Evolutionary conservation across 2,329 filamentous ascomycete species (phyloP).

Genomic region (Rosellinia necatrix): DNA sequence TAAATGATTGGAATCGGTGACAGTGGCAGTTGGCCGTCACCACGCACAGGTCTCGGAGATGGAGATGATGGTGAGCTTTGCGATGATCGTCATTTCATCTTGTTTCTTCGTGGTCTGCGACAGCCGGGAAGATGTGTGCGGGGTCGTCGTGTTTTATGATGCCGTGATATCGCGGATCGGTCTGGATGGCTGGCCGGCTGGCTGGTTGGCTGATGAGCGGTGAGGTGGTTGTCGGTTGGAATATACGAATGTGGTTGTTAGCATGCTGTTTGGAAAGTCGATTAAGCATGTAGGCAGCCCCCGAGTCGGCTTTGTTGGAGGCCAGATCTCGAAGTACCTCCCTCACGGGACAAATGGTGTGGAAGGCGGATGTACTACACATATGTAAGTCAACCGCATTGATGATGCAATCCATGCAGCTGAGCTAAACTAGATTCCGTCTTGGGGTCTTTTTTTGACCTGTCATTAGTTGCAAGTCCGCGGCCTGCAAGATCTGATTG

Average conservation of each 20-base stretch:
- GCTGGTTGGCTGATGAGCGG: neutral
- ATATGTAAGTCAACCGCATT: too few relatives aligned
- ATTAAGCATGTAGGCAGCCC: neutral
- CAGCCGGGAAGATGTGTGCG: neutral
- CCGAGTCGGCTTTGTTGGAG: neutral
- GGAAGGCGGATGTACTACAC: neutral
- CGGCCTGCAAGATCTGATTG: too few relatives aligned
- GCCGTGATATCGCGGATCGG: neutral
- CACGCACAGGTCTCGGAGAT: slow-evolving; percentile 14
- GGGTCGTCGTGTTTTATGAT: neutral
- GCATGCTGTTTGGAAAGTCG: neutral
- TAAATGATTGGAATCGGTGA: neutral
- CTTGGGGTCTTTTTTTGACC: slow-evolving; percentile 5
- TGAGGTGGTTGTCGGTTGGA: neutral
- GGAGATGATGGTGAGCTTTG: slow-evolving; percentile 14
- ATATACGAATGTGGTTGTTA: neutral
- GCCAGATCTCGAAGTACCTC: neutral
- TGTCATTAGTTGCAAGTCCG: neutral
- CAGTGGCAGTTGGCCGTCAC: slow-evolving; percentile 8
- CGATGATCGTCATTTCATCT: slow-evolving; percentile 23
- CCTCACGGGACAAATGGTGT: neutral
- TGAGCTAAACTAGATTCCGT: too few relatives aligned
- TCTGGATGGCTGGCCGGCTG: neutral
- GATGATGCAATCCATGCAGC: slow-evolving; percentile 23
- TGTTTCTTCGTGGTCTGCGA: neutral